phyloP scores from a whole-genome alignment of 768 basidiomycete genomes.

The Boletus tomentosulus region DNA sequence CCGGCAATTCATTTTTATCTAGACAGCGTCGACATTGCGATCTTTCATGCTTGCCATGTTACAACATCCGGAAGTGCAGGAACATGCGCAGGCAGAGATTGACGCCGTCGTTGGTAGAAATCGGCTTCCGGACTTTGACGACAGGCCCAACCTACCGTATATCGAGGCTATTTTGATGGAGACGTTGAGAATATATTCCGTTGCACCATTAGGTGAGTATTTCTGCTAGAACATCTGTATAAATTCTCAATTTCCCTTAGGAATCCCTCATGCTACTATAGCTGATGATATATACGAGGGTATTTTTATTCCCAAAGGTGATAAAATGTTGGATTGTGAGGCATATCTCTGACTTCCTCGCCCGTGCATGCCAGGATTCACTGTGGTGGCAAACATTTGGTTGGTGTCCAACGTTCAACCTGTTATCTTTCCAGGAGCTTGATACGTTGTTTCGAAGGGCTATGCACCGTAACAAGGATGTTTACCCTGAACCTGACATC shows the following conservation, averaged over 20 bases:
- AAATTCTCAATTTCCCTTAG: slow-evolving; percentile 2
- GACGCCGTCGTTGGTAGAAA: slow-evolving; percentile 25
- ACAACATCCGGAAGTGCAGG: slow-evolving; percentile 29
- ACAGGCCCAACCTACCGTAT: slow-evolving; percentile 25
- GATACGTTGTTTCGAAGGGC: not conserved
- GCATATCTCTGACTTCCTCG: not conserved
- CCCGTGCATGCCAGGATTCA: not conserved
- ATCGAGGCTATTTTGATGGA: slow-evolving; percentile 29
- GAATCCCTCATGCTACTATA: not conserved
- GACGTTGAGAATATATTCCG: slow-evolving; percentile 25
- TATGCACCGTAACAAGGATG: not conserved
- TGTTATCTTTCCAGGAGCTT: not conserved
- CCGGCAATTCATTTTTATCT: not conserved
- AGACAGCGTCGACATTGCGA: slow-evolving; percentile 8
- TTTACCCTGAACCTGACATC: not conserved
- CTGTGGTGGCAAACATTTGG: not conserved
- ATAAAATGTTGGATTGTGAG: not conserved
- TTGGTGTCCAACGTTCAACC: not conserved
- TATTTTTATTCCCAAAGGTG: not conserved
- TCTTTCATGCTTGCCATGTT: slow-evolving; percentile 33
- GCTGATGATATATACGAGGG: not conserved
- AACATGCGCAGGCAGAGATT: slow-evolving; percentile 29
- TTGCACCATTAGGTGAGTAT: slow-evolving; percentile 21
- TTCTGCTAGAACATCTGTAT: not conserved
- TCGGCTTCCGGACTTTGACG: slow-evolving; percentile 24